A percentile compares a stretch with the other conserved stretches of the same genome.
Evolutionary conservation across 805 yeast species (phyloP).

Genomic region (Candida manassasensis): DNA sequence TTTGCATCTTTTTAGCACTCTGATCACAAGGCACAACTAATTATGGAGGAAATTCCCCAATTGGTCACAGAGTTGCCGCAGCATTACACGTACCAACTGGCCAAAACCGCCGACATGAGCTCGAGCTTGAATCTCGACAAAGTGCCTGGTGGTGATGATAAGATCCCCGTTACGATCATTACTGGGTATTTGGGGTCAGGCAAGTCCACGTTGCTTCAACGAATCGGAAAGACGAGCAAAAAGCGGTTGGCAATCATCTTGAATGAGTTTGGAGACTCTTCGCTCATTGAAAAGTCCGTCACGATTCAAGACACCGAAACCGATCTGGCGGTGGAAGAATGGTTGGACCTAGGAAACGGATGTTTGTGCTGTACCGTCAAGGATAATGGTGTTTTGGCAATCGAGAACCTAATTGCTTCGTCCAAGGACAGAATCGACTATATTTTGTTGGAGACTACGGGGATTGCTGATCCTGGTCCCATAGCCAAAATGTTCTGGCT

Average conservation of each 20-base stretch:
- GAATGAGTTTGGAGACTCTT: slow-evolving; percentile 89
- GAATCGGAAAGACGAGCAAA: slow-evolving; percentile 64
- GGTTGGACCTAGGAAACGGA: slow-evolving; percentile 96
- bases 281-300: slow-evolving; percentile 82
- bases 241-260: slow-evolving; percentile 82
- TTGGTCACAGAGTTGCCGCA: slow-evolving; percentile 22
- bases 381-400: slow-evolving; percentile 91
- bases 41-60: slow-evolving; percentile 31
- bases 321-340: slow-evolving; percentile 64
- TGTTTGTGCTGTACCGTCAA: slow-evolving; percentile 95
- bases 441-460: slow-evolving; percentile 90
- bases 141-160: slow-evolving; percentile 17
- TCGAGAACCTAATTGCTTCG: slow-evolving; percentile 75
- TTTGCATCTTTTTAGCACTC: too few relatives aligned
- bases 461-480: slow-evolving; percentile 97
- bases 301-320: slow-evolving; percentile 56
- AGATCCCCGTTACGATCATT: slow-evolving; percentile 86
- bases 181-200: slow-evolving; percentile 97
- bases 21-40: too few relatives aligned
- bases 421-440: slow-evolving; percentile 76
- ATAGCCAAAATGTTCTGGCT: slow-evolving; percentile 97
- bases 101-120: neutral
- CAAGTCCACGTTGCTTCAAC: slow-evolving; percentile 78
- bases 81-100: neutral
- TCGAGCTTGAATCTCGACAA: slow-evolving; percentile 5